Percentiles rank a stretch among this genome's conserved stretches.
Evolutionary conservation across 176 grass and related monocot species (phyloP).

Genomic region (Canna indica): DNA sequence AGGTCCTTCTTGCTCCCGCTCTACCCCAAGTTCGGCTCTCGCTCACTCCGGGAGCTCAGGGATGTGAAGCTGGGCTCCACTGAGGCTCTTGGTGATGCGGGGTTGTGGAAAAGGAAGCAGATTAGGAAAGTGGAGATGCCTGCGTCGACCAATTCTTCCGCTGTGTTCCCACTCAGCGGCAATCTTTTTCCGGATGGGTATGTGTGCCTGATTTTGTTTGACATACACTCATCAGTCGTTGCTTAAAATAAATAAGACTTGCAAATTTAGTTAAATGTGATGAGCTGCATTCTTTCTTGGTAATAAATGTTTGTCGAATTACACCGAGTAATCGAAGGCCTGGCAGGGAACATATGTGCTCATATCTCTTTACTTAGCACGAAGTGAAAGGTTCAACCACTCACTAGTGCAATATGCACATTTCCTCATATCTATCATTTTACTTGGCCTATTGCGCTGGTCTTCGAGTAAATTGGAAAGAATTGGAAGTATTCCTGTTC

Average conservation of each 20-base stretch:
- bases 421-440: no score
- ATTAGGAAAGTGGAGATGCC: conserved; percentile 6
- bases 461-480: no score
- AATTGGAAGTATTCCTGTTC: not conserved
- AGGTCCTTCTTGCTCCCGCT: conserved; percentile 73
- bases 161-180: conserved; percentile 63
- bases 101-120: conserved; percentile 14
- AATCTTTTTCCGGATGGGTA: conserved; percentile 63
- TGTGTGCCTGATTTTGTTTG: not conserved
- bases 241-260: not conserved
- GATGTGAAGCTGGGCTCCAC: conserved; percentile 54
- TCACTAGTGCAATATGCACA: no score
- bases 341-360: no score
- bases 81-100: conserved; percentile 15
- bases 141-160: conserved; percentile 28
- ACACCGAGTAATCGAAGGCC: no score
- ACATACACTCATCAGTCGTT: not conserved
- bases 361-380: no score
- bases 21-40: conserved; percentile 46
- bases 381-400: no score
- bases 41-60: conserved; percentile 45
- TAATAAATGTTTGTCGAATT: no score
- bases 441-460: not conserved
- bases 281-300: not conserved
- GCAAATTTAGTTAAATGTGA: no score